Evolutionary conservation across 306 rosid genomes (phyloP).

Genomic region (Mimosa pudica): DNA sequence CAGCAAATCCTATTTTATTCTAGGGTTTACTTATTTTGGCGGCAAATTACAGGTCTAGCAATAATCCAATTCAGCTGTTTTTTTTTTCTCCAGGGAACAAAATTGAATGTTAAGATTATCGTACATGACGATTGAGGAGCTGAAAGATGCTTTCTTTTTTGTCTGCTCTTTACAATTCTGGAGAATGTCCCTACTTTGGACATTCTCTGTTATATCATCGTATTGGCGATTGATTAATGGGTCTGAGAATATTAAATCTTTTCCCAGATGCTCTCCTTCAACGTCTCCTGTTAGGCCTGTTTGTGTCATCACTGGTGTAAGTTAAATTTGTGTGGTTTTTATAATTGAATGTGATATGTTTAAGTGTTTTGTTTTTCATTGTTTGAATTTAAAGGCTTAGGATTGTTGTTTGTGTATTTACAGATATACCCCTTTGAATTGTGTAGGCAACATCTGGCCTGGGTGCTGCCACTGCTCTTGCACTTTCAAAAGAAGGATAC

Average conservation of each 20-base stretch:
- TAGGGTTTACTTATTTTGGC: background rate
- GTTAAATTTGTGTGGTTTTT: background rate
- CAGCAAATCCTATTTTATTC: background rate
- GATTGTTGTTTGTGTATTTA: constrained; percentile 8
- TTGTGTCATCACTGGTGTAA: constrained; percentile 87
- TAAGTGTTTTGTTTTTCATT: background rate
- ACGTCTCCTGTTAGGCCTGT: constrained; percentile 45
- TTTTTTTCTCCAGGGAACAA: background rate
- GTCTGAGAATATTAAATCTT: constrained; percentile 32
- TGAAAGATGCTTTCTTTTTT: constrained; percentile 44
- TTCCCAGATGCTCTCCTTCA: constrained; percentile 47
- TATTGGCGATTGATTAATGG: constrained; percentile 46
- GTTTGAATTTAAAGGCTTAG: background rate
- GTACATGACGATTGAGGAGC: constrained; percentile 38
- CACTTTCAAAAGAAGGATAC: constrained; percentile 75
- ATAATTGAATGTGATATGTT: background rate
- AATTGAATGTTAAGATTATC: constrained; percentile 19
- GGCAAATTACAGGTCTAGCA: background rate
- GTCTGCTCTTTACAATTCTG: constrained; percentile 54
- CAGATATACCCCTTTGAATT: background rate
- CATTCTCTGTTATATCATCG: constrained; percentile 44
- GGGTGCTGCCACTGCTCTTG: constrained; percentile 74
- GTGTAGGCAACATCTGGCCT: constrained; percentile 91
- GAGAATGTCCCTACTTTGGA: constrained; percentile 81
- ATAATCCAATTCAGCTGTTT: too few relatives aligned